Conservation (phyloP, 257 asterid genomes). For the Fraxinus anomala region DNA sequence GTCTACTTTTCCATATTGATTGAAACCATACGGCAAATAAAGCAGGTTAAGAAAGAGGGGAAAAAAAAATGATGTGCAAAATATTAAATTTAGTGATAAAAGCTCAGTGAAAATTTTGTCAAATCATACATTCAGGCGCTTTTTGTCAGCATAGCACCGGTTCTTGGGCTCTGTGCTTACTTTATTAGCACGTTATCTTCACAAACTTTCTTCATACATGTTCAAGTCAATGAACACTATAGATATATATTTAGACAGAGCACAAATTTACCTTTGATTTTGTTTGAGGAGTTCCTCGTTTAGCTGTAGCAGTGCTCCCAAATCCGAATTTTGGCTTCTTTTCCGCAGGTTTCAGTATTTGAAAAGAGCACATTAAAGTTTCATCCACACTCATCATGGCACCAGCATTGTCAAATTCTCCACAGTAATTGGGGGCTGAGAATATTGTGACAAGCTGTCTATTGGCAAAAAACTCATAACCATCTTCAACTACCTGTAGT, state of each 20-base stretch:
- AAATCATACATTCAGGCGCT: background rate
- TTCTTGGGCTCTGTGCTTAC: background rate
- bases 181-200: background rate
- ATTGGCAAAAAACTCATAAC: slow-evolving; percentile 84
- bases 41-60: background rate
- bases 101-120: background rate
- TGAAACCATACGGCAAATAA: background rate
- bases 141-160: background rate
- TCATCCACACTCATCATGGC: slow-evolving; percentile 89
- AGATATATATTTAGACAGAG: background rate
- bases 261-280: slow-evolving; percentile 54
- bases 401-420: slow-evolving; percentile 81
- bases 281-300: slow-evolving; percentile 50
- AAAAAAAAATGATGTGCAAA: background rate
- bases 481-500: slow-evolving; percentile 75
- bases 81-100: background rate
- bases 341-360: slow-evolving; percentile 75
- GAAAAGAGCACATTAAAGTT: slow-evolving; percentile 85
- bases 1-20: background rate
- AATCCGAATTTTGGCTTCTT: slow-evolving; percentile 72
- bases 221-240: background rate
- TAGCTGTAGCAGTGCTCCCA: slow-evolving; percentile 59
- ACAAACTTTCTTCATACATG: background rate
- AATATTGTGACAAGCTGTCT: slow-evolving; percentile 78
- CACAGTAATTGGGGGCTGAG: slow-evolving; percentile 85